Evolutionary conservation across 768 basidiomycete genomes (phyloP).

Genomic region (Tubosaeta sp.): DNA sequence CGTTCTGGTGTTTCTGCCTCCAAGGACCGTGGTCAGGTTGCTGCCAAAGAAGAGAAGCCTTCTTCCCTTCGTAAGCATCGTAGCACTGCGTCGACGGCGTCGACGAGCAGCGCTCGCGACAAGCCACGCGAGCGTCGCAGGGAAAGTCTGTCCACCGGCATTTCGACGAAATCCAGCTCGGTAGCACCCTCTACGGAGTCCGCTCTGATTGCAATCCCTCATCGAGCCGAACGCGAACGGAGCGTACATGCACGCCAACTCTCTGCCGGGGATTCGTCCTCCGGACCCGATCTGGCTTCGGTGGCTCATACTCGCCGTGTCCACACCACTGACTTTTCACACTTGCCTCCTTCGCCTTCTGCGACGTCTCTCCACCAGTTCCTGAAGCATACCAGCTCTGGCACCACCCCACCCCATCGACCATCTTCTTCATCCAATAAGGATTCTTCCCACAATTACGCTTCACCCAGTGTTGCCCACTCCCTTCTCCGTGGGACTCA

Average conservation of each 20-base stretch:
- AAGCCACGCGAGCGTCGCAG: slow-evolving; percentile 49
- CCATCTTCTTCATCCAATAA: slow-evolving; percentile 38
- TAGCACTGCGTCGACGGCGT: slow-evolving; percentile 57
- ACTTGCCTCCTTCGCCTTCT: slow-evolving; percentile 87
- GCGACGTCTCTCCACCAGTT: slow-evolving; percentile 87
- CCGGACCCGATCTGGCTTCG: slow-evolving; percentile 47
- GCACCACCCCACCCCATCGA: slow-evolving; percentile 33
- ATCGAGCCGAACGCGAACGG: slow-evolving; percentile 27
- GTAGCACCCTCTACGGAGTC: slow-evolving; percentile 12
- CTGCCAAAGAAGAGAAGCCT: slow-evolving; percentile 46
- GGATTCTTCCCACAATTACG: slow-evolving; percentile 36
- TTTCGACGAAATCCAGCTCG: slow-evolving; percentile 33
- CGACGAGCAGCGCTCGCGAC: slow-evolving; percentile 38
- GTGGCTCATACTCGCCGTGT: slow-evolving; percentile 50
- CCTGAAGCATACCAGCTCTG: slow-evolving; percentile 50
- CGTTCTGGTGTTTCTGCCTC: slow-evolving; percentile 31
- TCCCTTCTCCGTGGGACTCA: slow-evolving; percentile 83
- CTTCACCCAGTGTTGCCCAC: slow-evolving; percentile 70
- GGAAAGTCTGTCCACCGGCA: slow-evolving; percentile 42
- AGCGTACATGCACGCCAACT: slow-evolving; percentile 58
- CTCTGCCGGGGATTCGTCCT: slow-evolving; percentile 65
- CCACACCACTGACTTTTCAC: slow-evolving; percentile 77
- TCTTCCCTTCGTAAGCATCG: slow-evolving; percentile 60
- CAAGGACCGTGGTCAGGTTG: slow-evolving; percentile 24
- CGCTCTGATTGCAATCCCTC: slow-evolving; percentile 21